A percentile compares a stretch with the other conserved stretches of the same genome.
Evolutionary conservation across 2,329 filamentous ascomycete species (phyloP).

Genomic region (Fusarium albosuccineum): DNA sequence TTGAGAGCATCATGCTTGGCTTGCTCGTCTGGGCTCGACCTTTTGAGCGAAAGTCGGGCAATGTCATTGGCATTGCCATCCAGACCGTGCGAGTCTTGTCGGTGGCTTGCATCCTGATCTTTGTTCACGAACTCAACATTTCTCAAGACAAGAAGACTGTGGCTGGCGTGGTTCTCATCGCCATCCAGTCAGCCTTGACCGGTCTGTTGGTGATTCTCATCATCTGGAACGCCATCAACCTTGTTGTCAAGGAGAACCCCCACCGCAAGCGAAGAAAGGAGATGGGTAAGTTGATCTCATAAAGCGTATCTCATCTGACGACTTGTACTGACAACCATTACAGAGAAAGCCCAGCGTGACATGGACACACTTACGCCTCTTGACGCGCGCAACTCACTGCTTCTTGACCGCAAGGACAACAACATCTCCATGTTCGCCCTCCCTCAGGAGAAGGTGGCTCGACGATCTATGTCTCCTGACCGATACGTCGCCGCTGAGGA

Average conservation of each 20-base stretch:
- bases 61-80: conserved; percentile 94
- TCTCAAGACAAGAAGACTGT: conserved; percentile 93
- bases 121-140: conserved; percentile 93
- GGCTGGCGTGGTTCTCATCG: conserved; percentile 91
- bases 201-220: conserved; percentile 88
- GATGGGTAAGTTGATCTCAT: conserved; percentile 73
- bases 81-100: conserved; percentile 91
- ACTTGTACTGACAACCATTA: conserved; percentile 44
- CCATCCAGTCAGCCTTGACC: conserved; percentile 88
- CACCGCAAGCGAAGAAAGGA: conserved; percentile 91
- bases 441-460: conserved; percentile 51
- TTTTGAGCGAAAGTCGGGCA: conserved; percentile 87
- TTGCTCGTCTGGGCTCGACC: conserved; percentile 88
- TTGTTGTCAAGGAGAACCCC: conserved; percentile 88
- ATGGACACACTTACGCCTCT: conserved; percentile 87
- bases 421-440: conserved; percentile 58
- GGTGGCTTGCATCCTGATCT: conserved; percentile 88
- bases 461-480: conserved; percentile 52
- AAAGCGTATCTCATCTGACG: too few relatives aligned
- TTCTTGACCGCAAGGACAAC: conserved; percentile 70
- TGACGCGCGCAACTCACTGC: conserved; percentile 87
- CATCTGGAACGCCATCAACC: conserved; percentile 86
- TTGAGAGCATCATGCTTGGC: conserved; percentile 83
- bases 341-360: conserved; percentile 83
- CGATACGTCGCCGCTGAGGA: conserved; percentile 47